Conservation (phyloP, 2,329 filamentous ascomycete genomes). For the Catunica adiposa region DNA sequence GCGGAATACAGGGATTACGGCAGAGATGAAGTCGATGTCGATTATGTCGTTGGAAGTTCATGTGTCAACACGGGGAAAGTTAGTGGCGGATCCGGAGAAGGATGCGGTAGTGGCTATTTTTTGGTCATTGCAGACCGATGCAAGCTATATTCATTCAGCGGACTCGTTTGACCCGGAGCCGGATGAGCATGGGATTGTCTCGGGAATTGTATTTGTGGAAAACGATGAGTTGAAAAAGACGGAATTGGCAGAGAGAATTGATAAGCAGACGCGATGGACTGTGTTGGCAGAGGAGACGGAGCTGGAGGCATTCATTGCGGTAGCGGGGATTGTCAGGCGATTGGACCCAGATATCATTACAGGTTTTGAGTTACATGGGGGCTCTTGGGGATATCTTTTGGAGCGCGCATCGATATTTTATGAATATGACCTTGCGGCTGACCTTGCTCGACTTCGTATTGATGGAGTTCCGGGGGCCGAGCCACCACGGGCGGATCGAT, state of each 20-base stretch:
- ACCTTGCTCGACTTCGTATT: slow-evolving; percentile 33
- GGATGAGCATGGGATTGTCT: slow-evolving; percentile 21
- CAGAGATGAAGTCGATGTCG: slow-evolving; percentile 88
- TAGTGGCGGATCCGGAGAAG: slow-evolving; percentile 77
- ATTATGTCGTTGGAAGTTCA: slow-evolving; percentile 90
- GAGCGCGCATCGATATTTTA: slow-evolving; percentile 76
- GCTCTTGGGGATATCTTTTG: slow-evolving; percentile 90
- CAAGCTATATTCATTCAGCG: slow-evolving; percentile 23
- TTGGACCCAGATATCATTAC: slow-evolving; percentile 86
- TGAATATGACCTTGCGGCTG: slow-evolving; percentile 78
- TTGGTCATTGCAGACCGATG: slow-evolving; percentile 70
- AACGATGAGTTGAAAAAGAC: slow-evolving; percentile 29
- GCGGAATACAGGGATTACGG: slow-evolving; percentile 48
- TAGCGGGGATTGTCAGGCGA: slow-evolving; percentile 70
- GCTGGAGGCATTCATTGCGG: slow-evolving; percentile 66
- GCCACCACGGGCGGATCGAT: slow-evolving; percentile 52
- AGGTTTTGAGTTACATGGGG: slow-evolving; percentile 84
- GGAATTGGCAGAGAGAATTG: slow-evolving; percentile 41
- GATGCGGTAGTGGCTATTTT: slow-evolving; percentile 82
- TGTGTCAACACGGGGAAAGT: slow-evolving; percentile 64
- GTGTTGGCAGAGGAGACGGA: slow-evolving; percentile 64
- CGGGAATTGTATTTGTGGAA: slow-evolving; percentile 57
- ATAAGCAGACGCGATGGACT: slow-evolving; percentile 31
- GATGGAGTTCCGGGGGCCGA: slow-evolving; percentile 32
- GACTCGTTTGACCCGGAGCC: slow-evolving; percentile 19